Base-by-base conservation (phyloP, 768 basidiomycete genomes). In the Kwoniella mangroviensis region DNA sequence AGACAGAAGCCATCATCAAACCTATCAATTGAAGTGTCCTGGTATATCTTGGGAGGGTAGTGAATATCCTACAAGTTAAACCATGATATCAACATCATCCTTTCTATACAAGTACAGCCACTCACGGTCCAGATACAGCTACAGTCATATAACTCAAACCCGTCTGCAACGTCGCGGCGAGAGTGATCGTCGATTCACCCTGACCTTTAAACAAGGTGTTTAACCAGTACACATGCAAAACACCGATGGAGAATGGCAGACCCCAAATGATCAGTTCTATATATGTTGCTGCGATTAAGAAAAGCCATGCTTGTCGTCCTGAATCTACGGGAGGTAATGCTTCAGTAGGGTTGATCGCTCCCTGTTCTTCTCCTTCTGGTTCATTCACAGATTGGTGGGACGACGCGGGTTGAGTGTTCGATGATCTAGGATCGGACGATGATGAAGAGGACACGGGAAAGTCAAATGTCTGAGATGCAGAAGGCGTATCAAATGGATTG, bases 151-250 rank as follows among this genome's bases (percentile, higher is more conserved):
- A 81, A 62, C 73, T 34, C 17, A 81, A 66, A 5, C 79, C 79
- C 9, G 79, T 73, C 41, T 81, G 79, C 51, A 81, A 45, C 19
- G 80, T 76, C 17, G 80, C 80, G 15, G 80, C 80, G 24, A 77
- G 54, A 2, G 78, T 79, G 43, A 81, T 69, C 15, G 70, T 74
- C 1, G 58, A 41, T 52, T 76, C 78, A 40, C 56, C 71, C 34
- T 74, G 53, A 21, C 72, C 70, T 12, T 70, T 67, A 54, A 81
- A 81, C 13, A 78, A 62, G 40, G 45, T 63, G 26, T 69, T 70
- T 7, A 75, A 77, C 78, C 80, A 81, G 42, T 79, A 81, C 34
- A 66, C 63, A 63, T 79, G 75, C 43, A 81, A 65, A 13, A 81
- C 72, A 63, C 80, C 80, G 52, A 81, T 74, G 26, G 75, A 75